phyloP scores from a whole-genome alignment of 2,329 filamentous ascomycete genomes.

The Ophiosphaerella korrae region DNA sequence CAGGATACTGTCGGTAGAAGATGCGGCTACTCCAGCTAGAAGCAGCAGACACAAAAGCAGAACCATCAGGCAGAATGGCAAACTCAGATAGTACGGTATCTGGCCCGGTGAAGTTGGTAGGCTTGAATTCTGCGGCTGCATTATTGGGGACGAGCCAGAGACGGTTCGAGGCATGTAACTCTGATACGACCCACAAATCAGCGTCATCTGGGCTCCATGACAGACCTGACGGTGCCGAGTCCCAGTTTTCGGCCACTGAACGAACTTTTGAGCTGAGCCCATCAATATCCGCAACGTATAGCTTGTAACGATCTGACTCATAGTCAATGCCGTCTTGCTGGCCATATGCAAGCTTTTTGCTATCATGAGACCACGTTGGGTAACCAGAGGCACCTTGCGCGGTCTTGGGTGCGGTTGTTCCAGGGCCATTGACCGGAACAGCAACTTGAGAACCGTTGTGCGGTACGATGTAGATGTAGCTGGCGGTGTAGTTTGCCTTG shows the following conservation, averaged over 20 bases:
- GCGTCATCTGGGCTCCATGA: conserved; percentile 38
- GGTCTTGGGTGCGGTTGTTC: conserved; percentile 42
- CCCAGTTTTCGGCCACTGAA: conserved; percentile 41
- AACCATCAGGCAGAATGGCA: conserved; percentile 65
- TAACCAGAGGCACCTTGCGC: conserved; percentile 66
- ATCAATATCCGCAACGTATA: conserved; percentile 43
- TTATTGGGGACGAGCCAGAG: conserved; percentile 67
- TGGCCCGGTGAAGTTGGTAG: conserved; percentile 51
- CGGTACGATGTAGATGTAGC: conserved; percentile 77
- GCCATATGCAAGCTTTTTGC: conserved; percentile 78
- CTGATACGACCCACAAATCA: conserved; percentile 40
- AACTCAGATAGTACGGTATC: conserved; percentile 41
- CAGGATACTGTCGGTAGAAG: conserved; percentile 37
- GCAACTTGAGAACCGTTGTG: conserved; percentile 62
- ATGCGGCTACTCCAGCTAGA: conserved; percentile 40
- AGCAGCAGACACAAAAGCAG: conserved; percentile 50
- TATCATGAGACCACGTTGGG: conserved; percentile 76
- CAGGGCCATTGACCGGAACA: conserved; percentile 40
- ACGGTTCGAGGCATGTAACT: conserved; percentile 36
- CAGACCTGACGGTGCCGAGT: conserved; percentile 35
- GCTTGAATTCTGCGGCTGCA: conserved; percentile 57
- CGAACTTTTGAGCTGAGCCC: conserved; percentile 32
- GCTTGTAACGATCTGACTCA: conserved; percentile 75
- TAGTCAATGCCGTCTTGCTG: conserved; percentile 67
- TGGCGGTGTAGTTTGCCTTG: conserved; percentile 77